Evolutionary conservation across 768 basidiomycete genomes (phyloP), one percentile per base, ranked within the genome.

Genomic region (Leccinum uliginosum): DNA sequence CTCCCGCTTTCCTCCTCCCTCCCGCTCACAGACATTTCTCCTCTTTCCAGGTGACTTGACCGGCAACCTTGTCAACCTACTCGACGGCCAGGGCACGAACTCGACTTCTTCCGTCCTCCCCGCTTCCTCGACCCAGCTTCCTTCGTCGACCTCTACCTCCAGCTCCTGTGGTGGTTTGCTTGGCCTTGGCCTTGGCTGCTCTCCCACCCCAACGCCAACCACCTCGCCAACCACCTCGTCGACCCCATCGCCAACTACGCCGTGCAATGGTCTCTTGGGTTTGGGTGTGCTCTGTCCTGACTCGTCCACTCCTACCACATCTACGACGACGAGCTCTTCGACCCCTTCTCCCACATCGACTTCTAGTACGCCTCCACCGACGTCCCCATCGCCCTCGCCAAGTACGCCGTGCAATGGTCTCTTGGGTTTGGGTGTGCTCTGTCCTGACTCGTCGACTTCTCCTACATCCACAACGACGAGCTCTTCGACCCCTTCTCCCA

Each of bases 111-210:
- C 61, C 21, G 59, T 59, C 3, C 62, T 45, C 23, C 58, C 56
- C 0, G 56, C 64, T 9, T 44, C 51, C 12, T 40, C 63, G 24
- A 52, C 62, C 2, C 44, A 55, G 30, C 15, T 38, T 6, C 19
- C 66, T 9, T 14, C 47, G 6, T 19, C 58, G 0, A 3, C 51
- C 3, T 7, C 38, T n/a, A n/a, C n/a, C 12, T 19, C 55, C n/a
- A 43, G 21, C 38, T 50, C 65, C 9, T 68, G 67, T n/a, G 29
- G 14, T 32, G 68, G 61, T 1, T 38, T 67, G 2, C 51, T 69
- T 30, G 68, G 61, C 23, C 6, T 62, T 21, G 66, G 59, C 30
- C 7, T 65, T 24, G 66, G 59, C 17, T 69, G 63, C 47, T 23
- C 60, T n/a, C 26, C 56, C 4, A 23, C 56, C 11, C 23, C 55